A percentile compares a stretch with the other conserved stretches of the same genome.
phyloP scores from a whole-genome alignment of 2,329 filamentous ascomycete species.

The Xylariaceae sp. region DNA sequence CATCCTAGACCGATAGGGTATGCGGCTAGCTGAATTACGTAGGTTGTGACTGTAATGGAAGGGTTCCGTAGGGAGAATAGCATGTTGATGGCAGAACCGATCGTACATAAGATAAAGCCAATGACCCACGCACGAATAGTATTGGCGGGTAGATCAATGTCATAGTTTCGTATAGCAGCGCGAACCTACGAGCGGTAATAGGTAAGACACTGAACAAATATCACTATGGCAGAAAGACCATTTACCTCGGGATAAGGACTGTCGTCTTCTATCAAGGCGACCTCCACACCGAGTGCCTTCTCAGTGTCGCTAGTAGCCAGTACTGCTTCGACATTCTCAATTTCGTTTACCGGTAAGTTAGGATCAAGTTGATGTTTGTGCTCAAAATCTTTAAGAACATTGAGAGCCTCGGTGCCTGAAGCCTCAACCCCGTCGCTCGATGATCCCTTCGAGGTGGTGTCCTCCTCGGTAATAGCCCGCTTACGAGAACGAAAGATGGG shows the following conservation, averaged over 20 bases:
- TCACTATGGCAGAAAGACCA: neutral
- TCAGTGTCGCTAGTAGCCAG: conserved; percentile 51
- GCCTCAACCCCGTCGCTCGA: conserved; percentile 29
- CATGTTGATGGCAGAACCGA: conserved; percentile 63
- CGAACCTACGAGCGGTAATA: conserved; percentile 37
- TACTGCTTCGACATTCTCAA: conserved; percentile 57
- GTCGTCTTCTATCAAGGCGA: conserved; percentile 57
- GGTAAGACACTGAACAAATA: conserved; percentile 7
- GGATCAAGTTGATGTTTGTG: conserved; percentile 62
- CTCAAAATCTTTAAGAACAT: conserved; percentile 49
- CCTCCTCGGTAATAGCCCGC: conserved; percentile 23
- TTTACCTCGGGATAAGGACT: conserved; percentile 59
- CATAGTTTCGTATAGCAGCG: conserved; percentile 49
- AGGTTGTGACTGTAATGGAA: conserved; percentile 57
- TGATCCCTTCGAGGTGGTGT: conserved; percentile 27
- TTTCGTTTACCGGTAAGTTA: conserved; percentile 59
- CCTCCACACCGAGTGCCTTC: conserved; percentile 53
- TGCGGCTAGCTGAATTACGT: conserved; percentile 60
- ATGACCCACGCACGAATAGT: conserved; percentile 67
- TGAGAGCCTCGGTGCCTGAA: conserved; percentile 29
- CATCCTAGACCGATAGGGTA: conserved; percentile 52
- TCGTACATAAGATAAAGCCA: conserved; percentile 61
- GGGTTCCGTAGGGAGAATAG: conserved; percentile 57
- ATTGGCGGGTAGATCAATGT: conserved; percentile 58
- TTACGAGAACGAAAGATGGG: conserved; percentile 35